A percentile compares a stretch with the other conserved stretches of the same genome.
These are phyloP conservation scores for Rhodocollybia butyracea DNA, from an alignment of 768 basidiomycete genomes.

Conservation along the genomic window DNA sequence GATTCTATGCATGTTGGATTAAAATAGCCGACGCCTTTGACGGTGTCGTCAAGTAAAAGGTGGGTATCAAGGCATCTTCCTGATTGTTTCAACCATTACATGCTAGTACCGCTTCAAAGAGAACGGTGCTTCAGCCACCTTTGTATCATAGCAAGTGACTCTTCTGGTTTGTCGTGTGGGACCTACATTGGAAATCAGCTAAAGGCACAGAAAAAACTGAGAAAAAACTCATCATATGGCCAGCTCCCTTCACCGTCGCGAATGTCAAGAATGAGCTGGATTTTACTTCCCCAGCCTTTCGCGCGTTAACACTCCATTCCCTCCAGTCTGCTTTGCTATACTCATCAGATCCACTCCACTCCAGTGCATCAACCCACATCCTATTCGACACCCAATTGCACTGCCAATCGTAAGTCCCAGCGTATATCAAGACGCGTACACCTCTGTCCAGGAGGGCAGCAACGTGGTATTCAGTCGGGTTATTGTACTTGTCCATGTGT, in stretches of 20 bases:
- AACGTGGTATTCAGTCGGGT: slow-evolving; percentile 43
- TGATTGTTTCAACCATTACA: background rate
- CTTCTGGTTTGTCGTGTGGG: slow-evolving; percentile 49
- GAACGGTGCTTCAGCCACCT: slow-evolving; percentile 36
- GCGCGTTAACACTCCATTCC: slow-evolving; percentile 54
- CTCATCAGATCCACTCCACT: slow-evolving; percentile 62
- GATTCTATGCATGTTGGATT: no score
- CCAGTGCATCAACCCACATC: slow-evolving; percentile 68
- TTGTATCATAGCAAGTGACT: slow-evolving; percentile 45
- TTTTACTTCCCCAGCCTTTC: slow-evolving; percentile 46
- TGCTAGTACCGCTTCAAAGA: background rate
- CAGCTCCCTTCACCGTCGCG: slow-evolving; percentile 44
- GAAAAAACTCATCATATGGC: slow-evolving; percentile 44
- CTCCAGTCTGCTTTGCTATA: slow-evolving; percentile 48
- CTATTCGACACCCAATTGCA: slow-evolving; percentile 80
- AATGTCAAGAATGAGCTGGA: slow-evolving; percentile 29
- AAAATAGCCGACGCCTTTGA: no score
- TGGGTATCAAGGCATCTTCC: background rate
- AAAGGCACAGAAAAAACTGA: background rate
- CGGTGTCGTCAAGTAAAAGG: background rate
- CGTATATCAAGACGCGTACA: slow-evolving; percentile 69
- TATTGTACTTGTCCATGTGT: slow-evolving; percentile 43
- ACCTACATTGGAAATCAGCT: slow-evolving; percentile 27
- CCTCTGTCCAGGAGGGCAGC: slow-evolving; percentile 73
- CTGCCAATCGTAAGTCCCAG: slow-evolving; percentile 52